Conservation (phyloP, 2,329 filamentous ascomycete genomes). For the Elsinoe australis region DNA sequence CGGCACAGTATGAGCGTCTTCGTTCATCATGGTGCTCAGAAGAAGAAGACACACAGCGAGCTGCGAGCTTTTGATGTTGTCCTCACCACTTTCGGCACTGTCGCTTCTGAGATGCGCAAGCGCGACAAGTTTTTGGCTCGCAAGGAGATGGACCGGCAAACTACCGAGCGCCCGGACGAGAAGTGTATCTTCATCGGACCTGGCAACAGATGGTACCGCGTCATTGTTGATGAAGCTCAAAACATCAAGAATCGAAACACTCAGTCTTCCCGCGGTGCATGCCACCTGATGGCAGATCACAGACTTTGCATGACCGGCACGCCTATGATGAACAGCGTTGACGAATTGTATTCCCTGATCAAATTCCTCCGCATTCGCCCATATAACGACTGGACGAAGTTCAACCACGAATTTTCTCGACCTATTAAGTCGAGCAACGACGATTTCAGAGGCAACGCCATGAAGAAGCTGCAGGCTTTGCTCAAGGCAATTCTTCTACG, state of each 20-base stretch:
- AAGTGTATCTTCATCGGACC: conserved; percentile 40
- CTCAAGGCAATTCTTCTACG: conserved; percentile 75
- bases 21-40: conserved; percentile 58
- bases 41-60: conserved; percentile 51
- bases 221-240: conserved; percentile 74
- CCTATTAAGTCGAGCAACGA: conserved; percentile 42
- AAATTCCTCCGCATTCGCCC: conserved; percentile 70
- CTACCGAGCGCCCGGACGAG: conserved; percentile 28
- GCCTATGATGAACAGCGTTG: conserved; percentile 79
- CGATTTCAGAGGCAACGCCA: conserved; percentile 39
- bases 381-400: conserved; percentile 58
- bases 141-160: conserved; percentile 39
- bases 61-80: conserved; percentile 65
- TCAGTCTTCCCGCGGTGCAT: conserved; percentile 53
- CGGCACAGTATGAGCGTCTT: conserved; percentile 55
- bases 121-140: conserved; percentile 46
- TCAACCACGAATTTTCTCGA: conserved; percentile 51
- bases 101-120: conserved; percentile 60
- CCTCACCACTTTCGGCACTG: conserved; percentile 68
- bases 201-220: conserved; percentile 53
- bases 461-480: conserved; percentile 64
- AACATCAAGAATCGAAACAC: conserved; percentile 69
- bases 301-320: conserved; percentile 73
- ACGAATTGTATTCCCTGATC: conserved; percentile 70
- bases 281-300: conserved; percentile 51